Base-by-base conservation (phyloP, 73 alveolate genomes). In the Loxodes magnus region DNA sequence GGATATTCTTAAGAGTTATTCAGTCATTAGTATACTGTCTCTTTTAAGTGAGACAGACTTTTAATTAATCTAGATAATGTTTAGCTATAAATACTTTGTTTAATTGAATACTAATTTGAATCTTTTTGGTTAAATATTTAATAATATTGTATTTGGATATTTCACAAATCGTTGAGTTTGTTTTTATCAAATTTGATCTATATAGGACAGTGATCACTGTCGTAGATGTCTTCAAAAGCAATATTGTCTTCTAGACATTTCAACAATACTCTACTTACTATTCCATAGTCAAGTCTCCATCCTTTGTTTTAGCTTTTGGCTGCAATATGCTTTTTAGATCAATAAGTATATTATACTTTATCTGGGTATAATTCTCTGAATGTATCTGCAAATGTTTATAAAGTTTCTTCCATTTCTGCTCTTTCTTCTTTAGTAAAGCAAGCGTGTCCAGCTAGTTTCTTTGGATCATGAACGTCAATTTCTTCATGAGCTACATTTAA, bases 231-330 rank as follows among this genome's bases (percentile, higher is more conserved):
- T 21, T 42, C 60, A 44, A 64, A 60, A 3, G 80, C 80, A 3
- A 57, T 74, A 19, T 83, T 57, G 27, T 67, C 76, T 12, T 52
- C 38, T 5, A 84, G 87, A 5, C 66, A 23, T 1, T 43, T 49
- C 23, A 58, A 37, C 26, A 51, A 9, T 19, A 54, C 51, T 26
- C 71, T 46, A 38, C 80, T 79, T n/a, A 78, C 83, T 23, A 90
- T 41, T 42, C 76, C 71, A 56, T 84, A 84, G 70, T 90, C 98
- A 15, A 90, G 48, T 43, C 98, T 80, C 98, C 98, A 90, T 0
- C 98, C 98, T 46, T 77, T 72, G 55, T 90, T 82, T 34, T 74
- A 82, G 23, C 49, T 62, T 43, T 89, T 65, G 35, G 63, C 41
- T n/a, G 5, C 39, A 12, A 9, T 46, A 16, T 74, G 77, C 59